phyloP scores from a whole-genome alignment of 2,329 filamentous ascomycete species.

The Fusarium sp. region DNA sequence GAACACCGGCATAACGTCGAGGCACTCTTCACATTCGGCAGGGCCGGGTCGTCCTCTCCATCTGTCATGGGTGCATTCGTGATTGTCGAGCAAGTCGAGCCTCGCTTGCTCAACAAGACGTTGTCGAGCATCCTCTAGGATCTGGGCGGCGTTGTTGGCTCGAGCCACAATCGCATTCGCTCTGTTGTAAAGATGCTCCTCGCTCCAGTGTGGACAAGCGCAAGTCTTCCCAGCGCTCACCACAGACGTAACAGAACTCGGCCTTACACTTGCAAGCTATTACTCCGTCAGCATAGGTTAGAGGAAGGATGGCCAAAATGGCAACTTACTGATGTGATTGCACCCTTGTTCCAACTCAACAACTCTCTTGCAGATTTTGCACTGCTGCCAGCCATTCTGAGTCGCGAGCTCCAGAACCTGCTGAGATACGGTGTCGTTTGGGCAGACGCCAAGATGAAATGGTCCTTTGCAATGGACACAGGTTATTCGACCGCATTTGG shows the following conservation, averaged over 20 bases:
- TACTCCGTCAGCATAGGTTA: neutral
- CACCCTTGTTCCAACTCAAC: constrained; percentile 64
- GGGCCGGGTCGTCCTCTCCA: constrained; percentile 52
- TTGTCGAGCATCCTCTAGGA: neutral
- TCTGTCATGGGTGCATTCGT: constrained; percentile 53
- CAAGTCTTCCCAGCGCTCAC: constrained; percentile 57
- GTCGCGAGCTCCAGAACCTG: constrained; percentile 55
- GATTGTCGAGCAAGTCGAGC: constrained; percentile 41
- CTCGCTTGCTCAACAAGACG: neutral
- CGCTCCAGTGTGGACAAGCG: constrained; percentile 51
- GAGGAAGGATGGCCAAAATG: neutral
- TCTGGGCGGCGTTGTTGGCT: neutral
- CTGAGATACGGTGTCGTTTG: constrained; percentile 54
- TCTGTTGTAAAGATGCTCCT: constrained; percentile 47
- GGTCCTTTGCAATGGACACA: constrained; percentile 62
- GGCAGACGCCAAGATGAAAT: constrained; percentile 61
- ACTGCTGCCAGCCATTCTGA: constrained; percentile 63
- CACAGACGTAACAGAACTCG: constrained; percentile 64
- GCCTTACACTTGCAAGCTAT: constrained; percentile 58
- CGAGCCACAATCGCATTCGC: constrained; percentile 49
- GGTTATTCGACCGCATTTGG: constrained; percentile 56
- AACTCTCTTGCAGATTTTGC: constrained; percentile 56
- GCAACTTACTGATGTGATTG: constrained; percentile 67
- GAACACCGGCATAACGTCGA: constrained; percentile 51
- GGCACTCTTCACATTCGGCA: constrained; percentile 58